Evolutionary conservation across 2,329 filamentous ascomycete genomes (phyloP), one percentile per base, ranked within the genome.

Genomic region (Reticulascus tulasneorum): DNA sequence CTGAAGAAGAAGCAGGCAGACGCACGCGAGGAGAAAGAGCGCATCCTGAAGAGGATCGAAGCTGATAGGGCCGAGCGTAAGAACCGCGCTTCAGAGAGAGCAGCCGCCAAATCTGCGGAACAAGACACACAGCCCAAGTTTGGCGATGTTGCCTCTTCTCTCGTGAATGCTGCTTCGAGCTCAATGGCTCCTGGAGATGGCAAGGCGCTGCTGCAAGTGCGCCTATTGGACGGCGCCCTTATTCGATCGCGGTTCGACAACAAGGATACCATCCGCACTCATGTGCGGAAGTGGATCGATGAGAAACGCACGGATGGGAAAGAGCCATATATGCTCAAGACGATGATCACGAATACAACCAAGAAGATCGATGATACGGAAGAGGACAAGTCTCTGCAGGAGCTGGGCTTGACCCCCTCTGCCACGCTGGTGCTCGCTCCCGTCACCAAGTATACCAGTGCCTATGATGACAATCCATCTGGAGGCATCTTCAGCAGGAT

Each of bases 381-480:
- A 45, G 91, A 96, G 59, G 71, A 69, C 23, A 68, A 81, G 46
- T 70, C 73, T 0, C 69, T 96, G 0, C 64, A 70, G 11, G 80
- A 85, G 6, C 71, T 95, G 7, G 86, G 81, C 1, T 68, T 95
- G 0, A 73, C 79, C 1, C 89, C 90, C 0, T 89, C 80, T 6
- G 85, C 88, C 2, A 97, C 87, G 1, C 68, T 96, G 4, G 80
- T 96, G 9, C 75, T 96, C 29, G 74, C 91, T 1, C 87, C 87
- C 0, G 75, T 88, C 3, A 69, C 73, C 23, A 62, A 56, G 13
- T 66, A 60, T 37, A 53, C 63, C 1, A 50, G 56, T 1, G 72
- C 71, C 0, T 75, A 72, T 41, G 50, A 49, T 12, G 51, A 45
- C 0, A 39, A n/a, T 26, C 40, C 6, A 51, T 53, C 26, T 48